These are phyloP conservation scores for Vaccinium darrowii DNA, from an alignment of 148 eudicot species.

Conservation along the genomic window DNA sequence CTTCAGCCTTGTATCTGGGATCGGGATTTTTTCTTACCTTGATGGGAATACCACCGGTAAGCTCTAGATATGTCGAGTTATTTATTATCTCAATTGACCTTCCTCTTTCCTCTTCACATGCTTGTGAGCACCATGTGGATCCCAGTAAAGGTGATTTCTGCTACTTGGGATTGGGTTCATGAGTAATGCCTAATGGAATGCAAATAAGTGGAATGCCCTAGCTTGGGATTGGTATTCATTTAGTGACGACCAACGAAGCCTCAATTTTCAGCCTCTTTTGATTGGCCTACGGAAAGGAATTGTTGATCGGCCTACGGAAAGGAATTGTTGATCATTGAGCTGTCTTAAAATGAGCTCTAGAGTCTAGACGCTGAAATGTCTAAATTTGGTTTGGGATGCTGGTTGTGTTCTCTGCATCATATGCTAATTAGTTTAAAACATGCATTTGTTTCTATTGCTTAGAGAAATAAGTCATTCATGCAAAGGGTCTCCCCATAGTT, in stretches of 20 bases:
- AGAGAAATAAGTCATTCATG: not conserved
- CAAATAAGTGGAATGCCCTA: constrained; percentile 7
- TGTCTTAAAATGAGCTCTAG: constrained; percentile 1
- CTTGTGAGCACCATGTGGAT: not conserved
- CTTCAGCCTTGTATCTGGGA: constrained; percentile 70
- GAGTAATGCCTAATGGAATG: not conserved
- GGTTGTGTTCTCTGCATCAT: not conserved
- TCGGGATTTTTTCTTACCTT: constrained; percentile 73
- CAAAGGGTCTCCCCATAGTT: not conserved
- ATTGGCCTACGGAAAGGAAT: not conserved
- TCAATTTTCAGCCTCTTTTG: not conserved
- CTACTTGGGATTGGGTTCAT: not conserved
- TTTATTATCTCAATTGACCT: not conserved
- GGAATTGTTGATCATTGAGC: not conserved
- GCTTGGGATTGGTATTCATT: not conserved
- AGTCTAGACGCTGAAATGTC: not conserved
- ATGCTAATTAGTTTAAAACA: not conserved
- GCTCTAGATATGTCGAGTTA: constrained; percentile 12
- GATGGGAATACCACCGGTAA: constrained; percentile 82
- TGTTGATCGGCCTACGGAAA: not conserved
- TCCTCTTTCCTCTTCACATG: not conserved
- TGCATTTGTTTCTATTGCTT: not conserved
- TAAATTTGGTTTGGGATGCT: not conserved
- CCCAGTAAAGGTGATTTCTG: not conserved
- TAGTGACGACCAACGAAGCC: not conserved